These are phyloP conservation scores for Nymphaea thermarum DNA, from an alignment of 164 flowering plant genomes.

Conservation along the genomic window DNA sequence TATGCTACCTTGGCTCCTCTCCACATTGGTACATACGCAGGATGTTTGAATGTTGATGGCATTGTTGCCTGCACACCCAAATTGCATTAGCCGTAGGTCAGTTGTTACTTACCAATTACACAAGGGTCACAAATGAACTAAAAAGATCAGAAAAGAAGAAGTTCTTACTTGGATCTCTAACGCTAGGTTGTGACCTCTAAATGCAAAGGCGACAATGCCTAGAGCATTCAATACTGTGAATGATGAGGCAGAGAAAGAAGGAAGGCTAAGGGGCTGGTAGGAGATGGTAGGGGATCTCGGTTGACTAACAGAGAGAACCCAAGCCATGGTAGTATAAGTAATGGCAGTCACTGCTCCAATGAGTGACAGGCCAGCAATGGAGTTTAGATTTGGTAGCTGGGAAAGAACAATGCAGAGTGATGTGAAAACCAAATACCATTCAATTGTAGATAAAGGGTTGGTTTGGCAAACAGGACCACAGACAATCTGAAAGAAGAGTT, in stretches of 20 bases:
- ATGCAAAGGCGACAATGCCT: conserved; percentile 90
- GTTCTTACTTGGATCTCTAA: conserved; percentile 82
- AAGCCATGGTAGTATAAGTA: conserved; percentile 86
- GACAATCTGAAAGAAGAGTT: conserved; percentile 87
- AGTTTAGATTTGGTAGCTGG: conserved; percentile 96
- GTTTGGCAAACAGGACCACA: conserved; percentile 85
- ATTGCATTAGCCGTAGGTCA: background rate
- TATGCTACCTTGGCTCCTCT: conserved; percentile 97
- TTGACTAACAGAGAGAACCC: conserved; percentile 98
- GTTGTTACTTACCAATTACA: background rate
- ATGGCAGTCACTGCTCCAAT: conserved; percentile 94
- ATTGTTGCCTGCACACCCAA: conserved; percentile 64
- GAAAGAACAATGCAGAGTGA: conserved; percentile 85
- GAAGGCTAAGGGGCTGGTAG: conserved; percentile 59
- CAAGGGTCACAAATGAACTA: background rate
- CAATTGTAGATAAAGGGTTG: conserved; percentile 89
- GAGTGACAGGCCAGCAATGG: conserved; percentile 94
- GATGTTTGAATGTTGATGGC: conserved; percentile 98
- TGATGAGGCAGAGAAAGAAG: conserved; percentile 46
- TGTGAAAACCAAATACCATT: conserved; percentile 98
- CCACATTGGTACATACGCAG: conserved; percentile 99
- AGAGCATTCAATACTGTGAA: conserved; percentile 81
- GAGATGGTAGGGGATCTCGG: conserved; percentile 69
- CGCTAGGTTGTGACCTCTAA: conserved; percentile 92
- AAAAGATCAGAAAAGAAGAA: background rate